phyloP scores from a whole-genome alignment of 2,329 filamentous ascomycete genomes.

The Teratosphaeria zuluensis region DNA sequence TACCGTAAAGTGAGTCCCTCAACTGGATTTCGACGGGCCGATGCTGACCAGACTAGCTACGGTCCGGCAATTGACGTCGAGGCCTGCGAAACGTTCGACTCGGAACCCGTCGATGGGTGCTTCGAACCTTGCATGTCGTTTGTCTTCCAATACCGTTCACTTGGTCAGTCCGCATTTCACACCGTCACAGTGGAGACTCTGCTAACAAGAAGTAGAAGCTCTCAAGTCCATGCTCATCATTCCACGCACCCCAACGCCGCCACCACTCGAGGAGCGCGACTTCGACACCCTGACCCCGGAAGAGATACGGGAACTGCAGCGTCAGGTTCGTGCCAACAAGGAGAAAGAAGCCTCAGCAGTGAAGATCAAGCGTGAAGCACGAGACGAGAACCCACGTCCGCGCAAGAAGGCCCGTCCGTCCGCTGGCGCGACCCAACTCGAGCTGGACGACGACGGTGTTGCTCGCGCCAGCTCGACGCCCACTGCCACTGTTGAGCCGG shows the following conservation, averaged over 20 bases:
- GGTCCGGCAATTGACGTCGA: neutral
- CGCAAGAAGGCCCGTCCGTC: constrained; percentile 9
- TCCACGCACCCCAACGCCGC: constrained; percentile 11
- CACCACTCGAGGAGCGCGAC: constrained; percentile 10
- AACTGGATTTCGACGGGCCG: neutral
- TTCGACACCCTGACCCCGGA: constrained; percentile 2
- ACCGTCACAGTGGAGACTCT: neutral
- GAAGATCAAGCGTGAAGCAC: constrained; percentile 13
- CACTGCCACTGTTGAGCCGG: neutral
- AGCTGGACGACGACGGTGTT: constrained; percentile 3
- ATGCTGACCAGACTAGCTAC: neutral
- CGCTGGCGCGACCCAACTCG: constrained; percentile 5
- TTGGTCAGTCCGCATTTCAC: neutral
- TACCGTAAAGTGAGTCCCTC: neutral
- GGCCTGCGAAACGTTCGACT: neutral
- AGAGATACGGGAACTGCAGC: constrained; percentile 9
- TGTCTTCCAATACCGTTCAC: constrained; percentile 16
- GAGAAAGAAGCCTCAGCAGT: neutral
- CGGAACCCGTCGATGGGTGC: neutral
- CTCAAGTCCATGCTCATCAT: constrained; percentile 15
- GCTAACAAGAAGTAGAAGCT: constrained; percentile 3
- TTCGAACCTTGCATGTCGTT: constrained; percentile 6
- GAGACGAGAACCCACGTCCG: constrained; percentile 6
- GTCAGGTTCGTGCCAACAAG: neutral
- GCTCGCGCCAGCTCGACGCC: constrained; percentile 6